A percentile compares a stretch with the other conserved stretches of the same genome.
Conservation (phyloP, 139 green algal genomes). For the Coccomyxa sp. region DNA sequence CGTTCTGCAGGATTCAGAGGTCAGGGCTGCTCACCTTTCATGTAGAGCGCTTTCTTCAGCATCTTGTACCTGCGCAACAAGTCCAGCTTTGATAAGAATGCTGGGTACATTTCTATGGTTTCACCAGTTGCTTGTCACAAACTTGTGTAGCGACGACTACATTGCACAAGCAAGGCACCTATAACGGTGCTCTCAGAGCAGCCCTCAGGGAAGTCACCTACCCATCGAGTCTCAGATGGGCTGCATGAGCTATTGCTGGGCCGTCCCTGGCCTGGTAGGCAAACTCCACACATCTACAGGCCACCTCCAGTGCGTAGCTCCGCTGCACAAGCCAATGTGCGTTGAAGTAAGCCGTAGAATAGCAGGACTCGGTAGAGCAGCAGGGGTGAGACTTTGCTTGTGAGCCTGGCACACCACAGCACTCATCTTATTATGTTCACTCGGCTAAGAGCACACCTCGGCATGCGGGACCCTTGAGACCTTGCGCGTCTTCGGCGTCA, state of each 20-base stretch:
- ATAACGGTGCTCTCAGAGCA: no score
- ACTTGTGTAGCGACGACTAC: no score
- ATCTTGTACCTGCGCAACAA: slow-evolving; percentile 20
- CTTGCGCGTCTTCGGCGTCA: not conserved
- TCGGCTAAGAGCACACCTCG: no score
- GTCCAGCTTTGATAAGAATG: not conserved
- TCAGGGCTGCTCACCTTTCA: slow-evolving; percentile 9
- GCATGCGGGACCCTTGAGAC: not conserved
- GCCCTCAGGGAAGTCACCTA: not conserved
- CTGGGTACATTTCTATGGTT: not conserved
- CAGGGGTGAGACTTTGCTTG: no score
- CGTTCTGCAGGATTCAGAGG: no score
- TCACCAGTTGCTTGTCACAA: no score
- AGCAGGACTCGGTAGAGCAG: no score
- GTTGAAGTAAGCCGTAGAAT: no score
- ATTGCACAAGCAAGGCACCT: no score
- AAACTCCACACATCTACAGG: slow-evolving; percentile 11
- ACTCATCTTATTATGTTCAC: no score
- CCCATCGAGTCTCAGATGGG: not conserved
- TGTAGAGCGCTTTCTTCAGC: slow-evolving; percentile 2
- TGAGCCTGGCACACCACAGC: no score
- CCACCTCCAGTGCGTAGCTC: slow-evolving; percentile 11
- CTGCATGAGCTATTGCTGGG: slow-evolving; percentile 3
- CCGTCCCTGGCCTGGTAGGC: not conserved
- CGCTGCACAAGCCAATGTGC: slow-evolving; percentile 13